Evolutionary conservation across 805 yeast genomes (phyloP).

Genomic region (Kodamaea neixiangensis): DNA sequence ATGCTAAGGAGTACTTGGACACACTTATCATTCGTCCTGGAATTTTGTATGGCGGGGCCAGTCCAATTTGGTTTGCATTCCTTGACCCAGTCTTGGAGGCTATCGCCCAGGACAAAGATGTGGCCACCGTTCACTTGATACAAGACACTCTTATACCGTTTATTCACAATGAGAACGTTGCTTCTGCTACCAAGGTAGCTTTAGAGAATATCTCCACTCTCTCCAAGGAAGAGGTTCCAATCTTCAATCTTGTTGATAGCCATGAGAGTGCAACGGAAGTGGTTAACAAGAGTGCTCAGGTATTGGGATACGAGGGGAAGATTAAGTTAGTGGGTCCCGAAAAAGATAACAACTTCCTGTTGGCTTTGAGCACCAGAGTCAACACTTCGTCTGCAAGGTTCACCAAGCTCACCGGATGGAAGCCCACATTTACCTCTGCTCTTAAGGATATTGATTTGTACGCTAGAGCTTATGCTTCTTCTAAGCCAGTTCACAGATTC

Average conservation of each 20-base stretch:
- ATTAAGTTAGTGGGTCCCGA: not conserved
- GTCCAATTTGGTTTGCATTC: conserved; percentile 6
- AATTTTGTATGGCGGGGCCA: conserved; percentile 3
- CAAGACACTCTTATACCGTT: not conserved
- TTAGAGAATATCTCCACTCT: not conserved
- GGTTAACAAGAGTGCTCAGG: not conserved
- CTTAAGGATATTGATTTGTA: not conserved
- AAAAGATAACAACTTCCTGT: not conserved
- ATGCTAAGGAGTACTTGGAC: not conserved
- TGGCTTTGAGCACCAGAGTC: not conserved
- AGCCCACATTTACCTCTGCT: not conserved
- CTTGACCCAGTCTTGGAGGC: conserved; percentile 4
- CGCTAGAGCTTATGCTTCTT: not conserved
- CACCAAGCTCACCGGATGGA: not conserved
- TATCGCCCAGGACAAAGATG: not conserved
- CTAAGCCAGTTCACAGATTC: not conserved
- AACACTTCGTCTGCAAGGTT: not conserved
- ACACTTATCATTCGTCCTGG: conserved; percentile 9
- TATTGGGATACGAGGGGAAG: not conserved
- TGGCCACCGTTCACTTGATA: not conserved
- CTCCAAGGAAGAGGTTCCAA: not conserved
- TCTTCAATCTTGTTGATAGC: not conserved
- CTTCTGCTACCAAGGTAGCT: not conserved
- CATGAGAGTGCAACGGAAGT: not conserved
- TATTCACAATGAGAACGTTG: not conserved